phyloP scores from a whole-genome alignment of 2,329 filamentous ascomycete species.

The Rhinocladiella mackenziei region DNA sequence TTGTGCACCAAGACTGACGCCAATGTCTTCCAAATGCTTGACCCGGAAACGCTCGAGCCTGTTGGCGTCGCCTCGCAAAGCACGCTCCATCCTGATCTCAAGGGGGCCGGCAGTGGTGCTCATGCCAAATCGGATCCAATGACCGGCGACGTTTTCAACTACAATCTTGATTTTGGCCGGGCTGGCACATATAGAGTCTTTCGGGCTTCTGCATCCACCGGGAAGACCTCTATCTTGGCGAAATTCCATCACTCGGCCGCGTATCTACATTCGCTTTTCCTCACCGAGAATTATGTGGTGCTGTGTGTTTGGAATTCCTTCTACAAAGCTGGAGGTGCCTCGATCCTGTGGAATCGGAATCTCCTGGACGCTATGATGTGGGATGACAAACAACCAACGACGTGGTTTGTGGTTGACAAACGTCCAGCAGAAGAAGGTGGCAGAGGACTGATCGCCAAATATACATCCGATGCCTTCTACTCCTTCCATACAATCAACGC shows the following conservation, averaged over 20 bases:
- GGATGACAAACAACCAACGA: slow-evolving; percentile 52
- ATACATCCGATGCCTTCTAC: slow-evolving; percentile 66
- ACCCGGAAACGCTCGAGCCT: slow-evolving; percentile 69
- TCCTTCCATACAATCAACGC: slow-evolving; percentile 78
- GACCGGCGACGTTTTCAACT: slow-evolving; percentile 76
- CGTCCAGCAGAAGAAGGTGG: slow-evolving; percentile 39
- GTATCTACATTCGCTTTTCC: slow-evolving; percentile 79
- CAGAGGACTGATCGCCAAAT: slow-evolving; percentile 64
- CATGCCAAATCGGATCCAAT: slow-evolving; percentile 68
- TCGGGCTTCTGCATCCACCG: slow-evolving; percentile 57
- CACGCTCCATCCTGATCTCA: slow-evolving; percentile 63
- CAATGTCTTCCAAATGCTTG: slow-evolving; percentile 55
- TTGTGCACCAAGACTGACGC: slow-evolving; percentile 61
- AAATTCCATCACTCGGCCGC: slow-evolving; percentile 57
- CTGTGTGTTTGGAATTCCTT: slow-evolving; percentile 69
- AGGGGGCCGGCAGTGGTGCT: slow-evolving; percentile 63
- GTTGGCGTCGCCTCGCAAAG: slow-evolving; percentile 59
- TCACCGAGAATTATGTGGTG: slow-evolving; percentile 67
- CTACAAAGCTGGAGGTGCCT: slow-evolving; percentile 54
- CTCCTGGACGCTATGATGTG: slow-evolving; percentile 66
- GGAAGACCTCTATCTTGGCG: slow-evolving; percentile 67
- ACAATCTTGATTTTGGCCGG: slow-evolving; percentile 62
- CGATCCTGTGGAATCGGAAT: slow-evolving; percentile 62
- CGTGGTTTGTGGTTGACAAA: slow-evolving; percentile 74
- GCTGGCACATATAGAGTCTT: slow-evolving; percentile 65